Percentiles rank a stretch among this genome's conserved stretches.
phyloP scores from a whole-genome alignment of 257 asterid species.

The Plantago ovata region DNA sequence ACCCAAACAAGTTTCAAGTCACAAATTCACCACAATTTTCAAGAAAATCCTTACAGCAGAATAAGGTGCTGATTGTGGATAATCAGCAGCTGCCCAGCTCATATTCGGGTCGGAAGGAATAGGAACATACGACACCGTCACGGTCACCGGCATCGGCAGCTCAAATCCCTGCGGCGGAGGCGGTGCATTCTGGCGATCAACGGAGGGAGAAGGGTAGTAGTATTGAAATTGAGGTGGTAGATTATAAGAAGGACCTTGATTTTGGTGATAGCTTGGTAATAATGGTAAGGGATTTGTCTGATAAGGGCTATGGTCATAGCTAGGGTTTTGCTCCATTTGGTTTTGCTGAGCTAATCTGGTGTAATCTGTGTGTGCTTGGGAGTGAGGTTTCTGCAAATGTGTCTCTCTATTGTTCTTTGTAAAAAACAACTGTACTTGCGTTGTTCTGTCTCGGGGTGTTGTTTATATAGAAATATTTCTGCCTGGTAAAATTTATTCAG shows the following conservation, averaged over 20 bases:
- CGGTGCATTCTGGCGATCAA: conserved; percentile 17
- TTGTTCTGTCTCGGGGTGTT: too few relatives aligned
- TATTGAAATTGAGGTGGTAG: too few relatives aligned
- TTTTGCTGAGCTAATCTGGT: too few relatives aligned
- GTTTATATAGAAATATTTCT: too few relatives aligned
- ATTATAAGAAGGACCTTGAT: too few relatives aligned
- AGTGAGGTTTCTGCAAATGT: too few relatives aligned
- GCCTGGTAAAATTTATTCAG: too few relatives aligned
- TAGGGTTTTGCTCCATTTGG: conserved; percentile 34
- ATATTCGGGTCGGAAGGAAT: conserved; percentile 24
- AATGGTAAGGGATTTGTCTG: conserved; percentile 12
- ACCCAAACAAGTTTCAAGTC: too few relatives aligned
- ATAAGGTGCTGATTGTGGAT: conserved; percentile 20
- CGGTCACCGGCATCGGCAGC: conserved; percentile 15
- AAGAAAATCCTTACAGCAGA: conserved; percentile 27
- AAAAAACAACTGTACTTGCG: too few relatives aligned
- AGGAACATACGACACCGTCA: neutral
- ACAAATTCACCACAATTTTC: too few relatives aligned
- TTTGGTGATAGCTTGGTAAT: conserved; percentile 16
- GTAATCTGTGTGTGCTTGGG: too few relatives aligned
- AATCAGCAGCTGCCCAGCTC: conserved; percentile 27
- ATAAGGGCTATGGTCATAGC: conserved; percentile 30
- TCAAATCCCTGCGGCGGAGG: conserved; percentile 38
- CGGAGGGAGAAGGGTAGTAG: conserved; percentile 1
- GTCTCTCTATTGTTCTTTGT: too few relatives aligned